Conservation (phyloP, 192 early-diverging fungal genomes). For the Haplosporangium gracile region DNA sequence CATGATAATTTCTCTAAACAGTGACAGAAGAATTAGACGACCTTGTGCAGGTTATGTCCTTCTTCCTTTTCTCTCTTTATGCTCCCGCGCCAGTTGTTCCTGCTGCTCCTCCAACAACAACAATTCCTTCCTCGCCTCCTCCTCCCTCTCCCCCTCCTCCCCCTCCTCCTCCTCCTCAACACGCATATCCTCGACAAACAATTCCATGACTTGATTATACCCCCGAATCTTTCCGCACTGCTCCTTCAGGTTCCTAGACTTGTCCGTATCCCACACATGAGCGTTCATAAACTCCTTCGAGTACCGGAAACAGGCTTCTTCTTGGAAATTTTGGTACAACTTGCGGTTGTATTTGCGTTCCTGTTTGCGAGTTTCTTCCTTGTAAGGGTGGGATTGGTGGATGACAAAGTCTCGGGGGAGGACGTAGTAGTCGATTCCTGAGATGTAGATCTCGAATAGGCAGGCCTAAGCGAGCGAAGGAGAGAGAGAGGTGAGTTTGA, state of each 20-base stretch:
- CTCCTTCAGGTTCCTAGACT: slow-evolving; percentile 59
- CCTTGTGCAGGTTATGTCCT: not conserved
- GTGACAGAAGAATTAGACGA: not conserved
- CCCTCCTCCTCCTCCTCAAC: not conserved
- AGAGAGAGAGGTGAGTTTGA: not conserved
- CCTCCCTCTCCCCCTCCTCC: no score
- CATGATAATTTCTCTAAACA: not conserved
- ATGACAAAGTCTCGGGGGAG: slow-evolving; percentile 69
- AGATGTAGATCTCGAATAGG: slow-evolving; percentile 70
- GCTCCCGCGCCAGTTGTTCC: not conserved
- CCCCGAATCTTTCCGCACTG: slow-evolving; percentile 67
- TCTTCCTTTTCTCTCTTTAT: not conserved
- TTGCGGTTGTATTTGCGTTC: slow-evolving; percentile 73
- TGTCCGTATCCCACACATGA: slow-evolving; percentile 54
- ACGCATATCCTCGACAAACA: slow-evolving; percentile 8
- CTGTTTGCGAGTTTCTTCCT: slow-evolving; percentile 65
- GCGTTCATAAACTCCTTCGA: slow-evolving; percentile 57
- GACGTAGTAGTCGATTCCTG: slow-evolving; percentile 71
- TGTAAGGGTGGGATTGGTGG: slow-evolving; percentile 72
- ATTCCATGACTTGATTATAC: slow-evolving; percentile 60
- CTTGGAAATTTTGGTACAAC: slow-evolving; percentile 67
- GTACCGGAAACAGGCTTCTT: slow-evolving; percentile 67
- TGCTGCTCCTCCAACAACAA: not conserved
- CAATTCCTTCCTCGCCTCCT: not conserved
- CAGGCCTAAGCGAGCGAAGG: slow-evolving; percentile 43